A percentile compares a stretch with the other conserved stretches of the same genome.
Conservation (phyloP, 2,329 filamentous ascomycete species). For the Stylonectria norvegica region DNA sequence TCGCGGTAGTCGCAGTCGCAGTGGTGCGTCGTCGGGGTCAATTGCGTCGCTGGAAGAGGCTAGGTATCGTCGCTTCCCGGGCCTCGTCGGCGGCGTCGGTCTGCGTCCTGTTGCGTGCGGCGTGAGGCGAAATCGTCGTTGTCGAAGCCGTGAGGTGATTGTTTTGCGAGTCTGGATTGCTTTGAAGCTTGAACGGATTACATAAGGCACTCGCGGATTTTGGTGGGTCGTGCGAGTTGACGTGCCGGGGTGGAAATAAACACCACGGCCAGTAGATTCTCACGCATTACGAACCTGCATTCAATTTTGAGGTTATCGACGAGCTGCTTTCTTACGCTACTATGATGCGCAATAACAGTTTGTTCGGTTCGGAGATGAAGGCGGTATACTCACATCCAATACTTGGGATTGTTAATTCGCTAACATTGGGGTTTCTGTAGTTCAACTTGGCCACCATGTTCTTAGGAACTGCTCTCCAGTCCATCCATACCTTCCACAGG, state of each 20-base stretch:
- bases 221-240: background rate
- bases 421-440: too few relatives aligned
- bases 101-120: constrained; percentile 4
- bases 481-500: too few relatives aligned
- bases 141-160: constrained; percentile 25
- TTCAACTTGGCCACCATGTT: too few relatives aligned
- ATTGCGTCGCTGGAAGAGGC: constrained; percentile 13
- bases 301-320: constrained; percentile 14
- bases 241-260: constrained; percentile 5
- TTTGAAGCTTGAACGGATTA: constrained; percentile 18
- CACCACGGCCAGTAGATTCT: constrained; percentile 12
- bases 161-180: constrained; percentile 22
- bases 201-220: constrained; percentile 14
- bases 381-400: too few relatives aligned
- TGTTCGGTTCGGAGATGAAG: background rate
- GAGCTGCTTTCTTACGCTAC: background rate
- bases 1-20: constrained; percentile 4
- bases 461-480: too few relatives aligned
- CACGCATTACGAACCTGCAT: constrained; percentile 18
- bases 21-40: constrained; percentile 9
- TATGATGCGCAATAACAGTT: background rate
- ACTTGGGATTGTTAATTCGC: too few relatives aligned
- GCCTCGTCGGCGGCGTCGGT: constrained; percentile 3
- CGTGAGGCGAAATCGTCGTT: constrained; percentile 1
- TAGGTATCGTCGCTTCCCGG: constrained; percentile 7